Evolutionary conservation across 495 filamentous ascomycete genomes (phyloP).

Genomic region (Trichoderma reesei): DNA sequence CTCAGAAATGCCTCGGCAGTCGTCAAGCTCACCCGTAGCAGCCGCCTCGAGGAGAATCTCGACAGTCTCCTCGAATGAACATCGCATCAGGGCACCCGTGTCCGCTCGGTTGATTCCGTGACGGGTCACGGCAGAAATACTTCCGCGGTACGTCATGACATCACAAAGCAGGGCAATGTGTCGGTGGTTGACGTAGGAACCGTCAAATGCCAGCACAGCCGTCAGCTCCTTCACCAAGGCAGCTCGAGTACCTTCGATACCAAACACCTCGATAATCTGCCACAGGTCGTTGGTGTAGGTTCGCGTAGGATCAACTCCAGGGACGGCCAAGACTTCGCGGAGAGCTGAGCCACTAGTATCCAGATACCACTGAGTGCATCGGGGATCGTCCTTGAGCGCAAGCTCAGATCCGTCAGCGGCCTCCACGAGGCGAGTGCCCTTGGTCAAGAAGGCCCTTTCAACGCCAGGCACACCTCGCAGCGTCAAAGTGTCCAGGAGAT

Average conservation of each 20-base stretch:
- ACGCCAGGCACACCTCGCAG: conserved; percentile 84
- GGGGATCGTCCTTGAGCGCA: conserved; percentile 54
- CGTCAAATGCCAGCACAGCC: conserved; percentile 88
- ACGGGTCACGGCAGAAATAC: conserved; percentile 89
- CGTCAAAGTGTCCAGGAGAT: conserved; percentile 81
- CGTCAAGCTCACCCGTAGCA: conserved; percentile 86
- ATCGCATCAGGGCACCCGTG: conserved; percentile 96
- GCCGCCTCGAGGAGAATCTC: conserved; percentile 96
- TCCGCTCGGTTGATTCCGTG: conserved; percentile 98
- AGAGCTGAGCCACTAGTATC: conserved; percentile 87
- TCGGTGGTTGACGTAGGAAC: conserved; percentile 98
- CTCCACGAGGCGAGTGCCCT: conserved; percentile 53
- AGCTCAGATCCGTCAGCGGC: conserved; percentile 59
- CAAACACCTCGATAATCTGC: conserved; percentile 85
- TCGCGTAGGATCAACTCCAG: conserved; percentile 79
- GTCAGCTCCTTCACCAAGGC: conserved; percentile 81
- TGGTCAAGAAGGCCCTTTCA: conserved; percentile 84
- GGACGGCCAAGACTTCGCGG: conserved; percentile 69
- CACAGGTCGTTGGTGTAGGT: conserved; percentile 94
- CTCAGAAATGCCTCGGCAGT: conserved; percentile 95
- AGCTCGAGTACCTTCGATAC: conserved; percentile 86
- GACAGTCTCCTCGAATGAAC: conserved; percentile 98
- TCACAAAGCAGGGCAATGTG: conserved; percentile 94
- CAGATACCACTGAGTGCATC: conserved; percentile 86
- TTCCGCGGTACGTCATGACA: conserved; percentile 93